phyloP scores from a whole-genome alignment of 2,329 filamentous ascomycete species.

The Chalara sp. region DNA sequence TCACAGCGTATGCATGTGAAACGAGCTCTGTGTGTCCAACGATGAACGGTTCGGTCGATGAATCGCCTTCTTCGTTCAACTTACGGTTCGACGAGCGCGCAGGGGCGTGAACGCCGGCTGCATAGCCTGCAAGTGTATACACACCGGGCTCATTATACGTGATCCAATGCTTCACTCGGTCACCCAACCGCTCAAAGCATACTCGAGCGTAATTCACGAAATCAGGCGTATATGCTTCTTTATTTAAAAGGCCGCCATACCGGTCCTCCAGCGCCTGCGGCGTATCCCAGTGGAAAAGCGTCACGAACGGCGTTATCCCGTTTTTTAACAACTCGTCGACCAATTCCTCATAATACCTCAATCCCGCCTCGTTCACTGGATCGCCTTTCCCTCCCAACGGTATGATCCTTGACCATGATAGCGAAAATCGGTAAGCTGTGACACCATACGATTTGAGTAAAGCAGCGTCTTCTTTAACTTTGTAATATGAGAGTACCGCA shows the following conservation, averaged over 20 bases:
- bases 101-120: conserved; percentile 68
- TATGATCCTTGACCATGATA: conserved; percentile 78
- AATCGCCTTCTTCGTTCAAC: conserved; percentile 64
- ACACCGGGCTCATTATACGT: conserved; percentile 89
- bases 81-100: conserved; percentile 69
- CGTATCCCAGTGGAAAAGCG: conserved; percentile 81
- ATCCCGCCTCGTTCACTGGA: conserved; percentile 68
- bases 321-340: conserved; percentile 69
- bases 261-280: conserved; percentile 72
- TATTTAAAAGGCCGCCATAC: conserved; percentile 74
- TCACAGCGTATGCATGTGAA: conserved; percentile 74
- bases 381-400: conserved; percentile 74
- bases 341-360: conserved; percentile 71
- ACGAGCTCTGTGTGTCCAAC: conserved; percentile 74
- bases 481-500: conserved; percentile 81
- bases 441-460: conserved; percentile 68
- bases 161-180: conserved; percentile 78
- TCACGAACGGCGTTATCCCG: conserved; percentile 73
- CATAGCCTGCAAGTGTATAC: conserved; percentile 73
- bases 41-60: conserved; percentile 70
- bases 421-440: conserved; percentile 72
- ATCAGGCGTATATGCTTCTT: conserved; percentile 73
- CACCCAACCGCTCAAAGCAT: conserved; percentile 61
- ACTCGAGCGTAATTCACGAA: conserved; percentile 72
- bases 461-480: conserved; percentile 65